Evolutionary conservation across 805 yeast genomes (phyloP), one percentile per base, ranked within the genome.

Genomic region (Wickerhamomyces silvicola): DNA sequence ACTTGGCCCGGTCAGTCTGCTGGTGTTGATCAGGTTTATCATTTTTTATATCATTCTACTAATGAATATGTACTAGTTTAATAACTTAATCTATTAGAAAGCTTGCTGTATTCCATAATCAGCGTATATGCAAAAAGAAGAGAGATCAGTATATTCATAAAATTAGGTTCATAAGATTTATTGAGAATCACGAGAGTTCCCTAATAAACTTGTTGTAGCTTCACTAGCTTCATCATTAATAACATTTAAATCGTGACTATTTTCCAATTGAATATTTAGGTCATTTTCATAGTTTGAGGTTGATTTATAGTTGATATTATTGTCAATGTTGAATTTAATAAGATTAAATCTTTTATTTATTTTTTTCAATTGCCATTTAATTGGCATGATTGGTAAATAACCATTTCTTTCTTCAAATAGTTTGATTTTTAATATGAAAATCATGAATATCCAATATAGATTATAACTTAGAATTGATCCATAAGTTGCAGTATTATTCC

Each of bases 401-500:
- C 90, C 88, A 27, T 65, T 47, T 34, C 65, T 67, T 45, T 77
- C 84, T 45, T 78, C 81, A 18, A 60, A 50, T 29, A 63, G 55
- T 37, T 83, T 60, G 32, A 66, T 37, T 3, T 58, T 45, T 23
- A 81, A 65, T 27, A 78, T 66, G 2, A 39, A 31, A 18, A 70
- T 62, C 7, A 74, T 56, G 10, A 62, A 59, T 3, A 66, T 18
- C 97, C 96, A 87, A 56, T 81, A 87, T 2, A 68, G 32, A 42
- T 74, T 71, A 59, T 87, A 87, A 33, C 87, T 73, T 5, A 70
- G 56, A 3, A 87, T 83, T 15, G 95, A 83, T 7, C 94, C 95
- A 52, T 81, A 85, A 0, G 97, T 87, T 2, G 95, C 96, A 33
- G 90, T 77, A 55, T 87, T 87, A 16, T 88, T 85, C 97, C 97